Percentiles rank a stretch among this genome's conserved stretches.
These are phyloP conservation scores for Hypoxylon sp. DNA, from an alignment of 2,329 filamentous ascomycete genomes.

Conservation along the genomic window DNA sequence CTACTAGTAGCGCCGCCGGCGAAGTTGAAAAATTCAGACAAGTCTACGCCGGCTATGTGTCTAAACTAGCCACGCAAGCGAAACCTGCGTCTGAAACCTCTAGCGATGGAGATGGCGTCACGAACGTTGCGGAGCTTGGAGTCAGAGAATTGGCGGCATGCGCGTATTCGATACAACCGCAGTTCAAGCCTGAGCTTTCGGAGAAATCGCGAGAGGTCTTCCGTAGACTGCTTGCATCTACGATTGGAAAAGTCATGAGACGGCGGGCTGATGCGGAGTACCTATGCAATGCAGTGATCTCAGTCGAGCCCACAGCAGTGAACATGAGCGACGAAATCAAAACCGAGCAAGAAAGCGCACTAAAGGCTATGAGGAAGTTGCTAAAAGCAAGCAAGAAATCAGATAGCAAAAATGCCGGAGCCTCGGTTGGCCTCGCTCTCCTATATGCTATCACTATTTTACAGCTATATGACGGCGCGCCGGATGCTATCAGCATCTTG, in stretches of 20 bases:
- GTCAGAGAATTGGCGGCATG: conserved; percentile 69
- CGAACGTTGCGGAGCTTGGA: conserved; percentile 60
- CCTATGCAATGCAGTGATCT: conserved; percentile 68
- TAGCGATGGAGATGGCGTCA: conserved; percentile 52
- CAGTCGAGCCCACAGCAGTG: conserved; percentile 67
- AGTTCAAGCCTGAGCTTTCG: conserved; percentile 63
- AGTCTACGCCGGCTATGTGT: conserved; percentile 69
- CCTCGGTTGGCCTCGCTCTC: conserved; percentile 77
- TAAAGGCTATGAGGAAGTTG: conserved; percentile 68
- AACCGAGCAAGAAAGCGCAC: conserved; percentile 66
- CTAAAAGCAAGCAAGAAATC: conserved; percentile 59
- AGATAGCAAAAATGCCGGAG: conserved; percentile 59
- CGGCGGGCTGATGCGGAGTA: conserved; percentile 67
- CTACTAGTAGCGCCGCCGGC: conserved; percentile 46
- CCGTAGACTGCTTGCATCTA: conserved; percentile 70
- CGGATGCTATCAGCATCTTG: conserved; percentile 86
- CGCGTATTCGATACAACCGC: conserved; percentile 67
- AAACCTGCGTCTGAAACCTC: conserved; percentile 51
- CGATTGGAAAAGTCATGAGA: conserved; percentile 71
- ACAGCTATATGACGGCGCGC: conserved; percentile 90
- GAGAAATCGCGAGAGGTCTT: conserved; percentile 69
- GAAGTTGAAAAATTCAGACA: conserved; percentile 63
- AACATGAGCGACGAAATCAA: conserved; percentile 70
- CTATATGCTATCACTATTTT: conserved; percentile 88
- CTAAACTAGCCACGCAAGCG: conserved; percentile 63